A percentile compares a stretch with the other conserved stretches of the same genome.
These are phyloP conservation scores for Elaeis guineensis DNA, from an alignment of 176 grass and related monocot species.

Conservation along the genomic window DNA sequence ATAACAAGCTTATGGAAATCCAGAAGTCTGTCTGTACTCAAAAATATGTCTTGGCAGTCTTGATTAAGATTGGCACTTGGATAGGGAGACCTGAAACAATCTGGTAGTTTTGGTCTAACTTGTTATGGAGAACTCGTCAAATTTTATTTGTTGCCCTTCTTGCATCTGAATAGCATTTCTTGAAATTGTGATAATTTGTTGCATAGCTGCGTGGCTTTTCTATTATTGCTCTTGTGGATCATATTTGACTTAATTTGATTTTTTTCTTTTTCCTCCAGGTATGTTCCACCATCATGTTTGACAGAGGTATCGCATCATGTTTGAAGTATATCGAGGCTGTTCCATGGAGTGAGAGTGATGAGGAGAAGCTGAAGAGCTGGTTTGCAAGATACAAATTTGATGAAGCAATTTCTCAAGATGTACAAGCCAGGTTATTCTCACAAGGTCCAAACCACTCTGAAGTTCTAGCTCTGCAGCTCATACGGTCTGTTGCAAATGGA, in stretches of 20 bases:
- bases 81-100: no score
- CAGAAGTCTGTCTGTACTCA: no score
- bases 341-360: conserved; percentile 80
- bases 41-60: no score
- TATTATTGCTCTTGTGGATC: background rate
- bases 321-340: conserved; percentile 81
- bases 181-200: no score
- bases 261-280: conserved; percentile 48
- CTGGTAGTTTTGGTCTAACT: no score
- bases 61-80: no score
- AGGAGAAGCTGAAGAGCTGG: conserved; percentile 64
- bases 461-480: conserved; percentile 49
- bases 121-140: no score
- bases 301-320: conserved; percentile 74
- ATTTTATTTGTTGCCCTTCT: no score
- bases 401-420: conserved; percentile 43
- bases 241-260: background rate
- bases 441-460: conserved; percentile 23
- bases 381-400: conserved; percentile 53
- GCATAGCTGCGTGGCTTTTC: background rate
- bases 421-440: conserved; percentile 49
- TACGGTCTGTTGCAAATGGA: conserved; percentile 54
- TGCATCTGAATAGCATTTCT: no score
- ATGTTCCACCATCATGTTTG: conserved; percentile 60
- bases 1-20: no score